Evolutionary conservation across 2,329 filamentous ascomycete genomes (phyloP).

Genomic region (Scedosporium dehoogii): DNA sequence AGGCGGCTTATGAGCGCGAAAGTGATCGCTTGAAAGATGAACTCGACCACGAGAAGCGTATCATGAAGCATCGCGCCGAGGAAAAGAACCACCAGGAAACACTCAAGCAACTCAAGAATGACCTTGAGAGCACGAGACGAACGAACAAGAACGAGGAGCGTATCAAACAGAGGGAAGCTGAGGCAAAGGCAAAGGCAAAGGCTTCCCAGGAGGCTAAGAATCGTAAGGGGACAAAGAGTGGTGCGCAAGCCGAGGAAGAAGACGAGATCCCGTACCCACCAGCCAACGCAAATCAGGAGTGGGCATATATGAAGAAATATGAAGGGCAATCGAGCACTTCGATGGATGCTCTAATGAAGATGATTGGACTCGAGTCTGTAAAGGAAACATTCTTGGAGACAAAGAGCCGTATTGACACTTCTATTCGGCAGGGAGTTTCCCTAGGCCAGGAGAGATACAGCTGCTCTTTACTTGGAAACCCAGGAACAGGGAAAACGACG

Average conservation of each 20-base stretch:
- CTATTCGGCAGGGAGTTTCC: slow-evolving; percentile 45
- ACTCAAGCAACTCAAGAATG: slow-evolving; percentile 17
- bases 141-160: slow-evolving; percentile 7
- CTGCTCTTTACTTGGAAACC: slow-evolving; percentile 53
- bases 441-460: slow-evolving; percentile 48
- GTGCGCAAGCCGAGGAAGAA: not conserved
- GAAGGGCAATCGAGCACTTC: slow-evolving; percentile 40
- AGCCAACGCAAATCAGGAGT: slow-evolving; percentile 32
- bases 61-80: slow-evolving; percentile 31
- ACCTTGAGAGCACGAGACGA: slow-evolving; percentile 10
- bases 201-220: not conserved
- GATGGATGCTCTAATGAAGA: slow-evolving; percentile 55
- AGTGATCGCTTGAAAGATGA: slow-evolving; percentile 44
- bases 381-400: slow-evolving; percentile 54
- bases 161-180: slow-evolving; percentile 2
- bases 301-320: slow-evolving; percentile 44
- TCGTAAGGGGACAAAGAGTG: not conserved
- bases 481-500: slow-evolving; percentile 66
- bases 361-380: slow-evolving; percentile 62
- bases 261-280: not conserved
- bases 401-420: slow-evolving; percentile 53
- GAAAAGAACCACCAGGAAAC: slow-evolving; percentile 29
- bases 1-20: slow-evolving; percentile 32
- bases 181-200: not conserved
- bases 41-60: slow-evolving; percentile 35